A percentile compares a stretch with the other conserved stretches of the same genome.
These are phyloP conservation scores for Citrus unshiu DNA, from an alignment of 345 rosid species.

Conservation along the genomic window DNA sequence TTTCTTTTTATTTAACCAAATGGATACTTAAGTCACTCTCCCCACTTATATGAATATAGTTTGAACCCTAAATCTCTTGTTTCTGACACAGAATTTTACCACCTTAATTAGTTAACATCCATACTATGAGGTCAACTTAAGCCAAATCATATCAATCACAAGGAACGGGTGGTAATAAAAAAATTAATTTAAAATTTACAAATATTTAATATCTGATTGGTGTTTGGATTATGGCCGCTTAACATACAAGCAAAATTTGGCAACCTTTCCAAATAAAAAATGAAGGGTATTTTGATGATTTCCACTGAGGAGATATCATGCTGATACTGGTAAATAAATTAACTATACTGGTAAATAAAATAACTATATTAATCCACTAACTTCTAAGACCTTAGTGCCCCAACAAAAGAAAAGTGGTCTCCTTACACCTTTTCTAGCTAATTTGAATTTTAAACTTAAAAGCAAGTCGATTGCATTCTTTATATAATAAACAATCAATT, in stretches of 20 bases:
- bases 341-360: slow-evolving; percentile 3
- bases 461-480: slow-evolving; percentile 18
- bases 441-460: slow-evolving; percentile 27
- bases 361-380: slow-evolving; percentile 39
- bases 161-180: too few species aligned
- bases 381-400: slow-evolving; percentile 56
- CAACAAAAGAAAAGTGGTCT: slow-evolving; percentile 61
- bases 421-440: slow-evolving; percentile 34
- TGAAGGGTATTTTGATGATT: slow-evolving; percentile 22
- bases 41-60: too few species aligned
- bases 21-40: too few species aligned
- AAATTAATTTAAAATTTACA: too few species aligned
- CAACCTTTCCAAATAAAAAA: background rate
- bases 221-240: too few species aligned
- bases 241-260: background rate
- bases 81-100: too few species aligned
- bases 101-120: too few species aligned
- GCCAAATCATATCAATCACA: too few species aligned
- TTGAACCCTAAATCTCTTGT: too few species aligned
- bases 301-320: slow-evolving; percentile 19
- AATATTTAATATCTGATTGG: too few species aligned
- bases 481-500: slow-evolving; percentile 27
- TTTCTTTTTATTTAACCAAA: too few species aligned
- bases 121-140: too few species aligned
- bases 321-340: slow-evolving; percentile 20